Conservation (phyloP, 1,284 basidiomycete species). For the Boletus semigastroideus region DNA sequence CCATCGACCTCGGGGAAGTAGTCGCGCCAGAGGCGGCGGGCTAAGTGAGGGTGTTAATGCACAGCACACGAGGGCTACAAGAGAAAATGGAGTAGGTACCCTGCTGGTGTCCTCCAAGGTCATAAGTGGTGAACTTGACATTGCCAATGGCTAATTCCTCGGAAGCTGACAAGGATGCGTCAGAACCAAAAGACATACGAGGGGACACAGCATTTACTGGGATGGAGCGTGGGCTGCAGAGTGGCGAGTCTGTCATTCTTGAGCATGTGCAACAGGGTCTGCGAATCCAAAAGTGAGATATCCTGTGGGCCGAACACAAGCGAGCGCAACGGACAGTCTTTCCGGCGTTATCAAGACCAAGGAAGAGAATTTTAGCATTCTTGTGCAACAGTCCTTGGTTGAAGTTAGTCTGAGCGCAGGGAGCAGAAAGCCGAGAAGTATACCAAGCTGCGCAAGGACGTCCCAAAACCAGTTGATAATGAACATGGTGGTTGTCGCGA, state of each 20-base stretch:
- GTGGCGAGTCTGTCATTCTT: constrained; percentile 99
- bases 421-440: constrained; percentile 25
- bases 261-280: constrained; percentile 99
- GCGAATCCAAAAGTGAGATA: constrained; percentile 11
- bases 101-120: constrained; percentile 97
- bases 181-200: neutral
- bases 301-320: neutral
- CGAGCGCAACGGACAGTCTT: constrained; percentile 79
- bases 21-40: constrained; percentile 98
- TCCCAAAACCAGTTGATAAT: constrained; percentile 96
- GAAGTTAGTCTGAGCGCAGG: neutral
- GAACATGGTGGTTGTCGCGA: constrained; percentile 63
- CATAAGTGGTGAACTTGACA: constrained; percentile 99
- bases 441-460: constrained; percentile 87
- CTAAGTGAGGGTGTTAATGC: constrained; percentile 41
- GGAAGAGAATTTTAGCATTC: constrained; percentile 99
- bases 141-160: constrained; percentile 99
- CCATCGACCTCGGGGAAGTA: constrained; percentile 99
- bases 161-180: constrained; percentile 64
- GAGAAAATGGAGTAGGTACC: constrained; percentile 49
- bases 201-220: constrained; percentile 59
- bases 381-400: constrained; percentile 89
- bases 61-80: constrained; percentile 3
- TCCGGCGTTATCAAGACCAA: constrained; percentile 98
- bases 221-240: constrained; percentile 97